Evolutionary conservation across 2,329 filamentous ascomycete species (phyloP).

Genomic region (Penicillium decumbens): DNA sequence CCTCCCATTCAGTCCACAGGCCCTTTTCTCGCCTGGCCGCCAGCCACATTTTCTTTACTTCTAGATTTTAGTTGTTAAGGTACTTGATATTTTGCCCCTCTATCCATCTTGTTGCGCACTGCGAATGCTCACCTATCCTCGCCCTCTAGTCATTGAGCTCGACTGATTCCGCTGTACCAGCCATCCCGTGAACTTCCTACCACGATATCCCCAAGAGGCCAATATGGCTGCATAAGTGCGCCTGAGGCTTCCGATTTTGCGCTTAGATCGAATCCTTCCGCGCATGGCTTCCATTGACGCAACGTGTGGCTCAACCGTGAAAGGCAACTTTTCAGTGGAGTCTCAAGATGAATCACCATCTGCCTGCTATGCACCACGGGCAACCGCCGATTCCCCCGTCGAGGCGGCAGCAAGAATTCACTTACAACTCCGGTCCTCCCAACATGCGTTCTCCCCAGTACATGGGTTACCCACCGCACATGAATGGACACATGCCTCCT

Average conservation of each 20-base stretch:
- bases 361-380: constrained; percentile 45
- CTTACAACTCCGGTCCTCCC: constrained; percentile 43
- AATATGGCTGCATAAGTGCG: constrained; percentile 37
- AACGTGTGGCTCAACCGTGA: constrained; percentile 37
- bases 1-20: constrained; percentile 4
- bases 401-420: constrained; percentile 45
- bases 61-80: constrained; percentile 3
- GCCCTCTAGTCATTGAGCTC: constrained; percentile 3
- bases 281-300: constrained; percentile 42
- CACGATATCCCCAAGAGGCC: constrained; percentile 17
- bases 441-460: constrained; percentile 58
- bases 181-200: constrained; percentile 2
- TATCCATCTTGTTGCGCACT: background rate
- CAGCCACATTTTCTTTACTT: background rate
- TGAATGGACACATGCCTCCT: constrained; percentile 50
- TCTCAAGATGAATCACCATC: constrained; percentile 45
- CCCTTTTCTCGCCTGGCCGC: constrained; percentile 1
- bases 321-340: constrained; percentile 30
- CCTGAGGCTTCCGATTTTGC: constrained; percentile 16
- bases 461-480: constrained; percentile 54
- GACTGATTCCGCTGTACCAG: constrained; percentile 9
- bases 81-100: background rate
- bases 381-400: constrained; percentile 49
- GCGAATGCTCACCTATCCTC: constrained; percentile 10
- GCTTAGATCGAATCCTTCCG: constrained; percentile 23